Evolutionary conservation across 139 green algal genomes (phyloP).

Genomic region (Coelastrella sp.): DNA sequence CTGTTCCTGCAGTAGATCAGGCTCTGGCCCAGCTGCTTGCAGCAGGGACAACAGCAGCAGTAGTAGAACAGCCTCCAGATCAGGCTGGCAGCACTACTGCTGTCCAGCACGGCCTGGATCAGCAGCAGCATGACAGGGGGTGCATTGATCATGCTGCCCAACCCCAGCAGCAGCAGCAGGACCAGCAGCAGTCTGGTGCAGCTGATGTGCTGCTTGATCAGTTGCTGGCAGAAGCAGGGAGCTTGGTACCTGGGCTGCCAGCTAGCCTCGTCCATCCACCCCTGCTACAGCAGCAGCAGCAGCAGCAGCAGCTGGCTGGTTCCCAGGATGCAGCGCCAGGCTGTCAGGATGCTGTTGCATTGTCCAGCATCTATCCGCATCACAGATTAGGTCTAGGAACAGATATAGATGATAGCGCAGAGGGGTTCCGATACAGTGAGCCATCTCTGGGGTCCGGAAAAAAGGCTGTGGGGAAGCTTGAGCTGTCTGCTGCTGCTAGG

Average conservation of each 20-base stretch:
- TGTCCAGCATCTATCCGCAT: too few relatives aligned
- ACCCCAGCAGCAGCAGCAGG: not conserved
- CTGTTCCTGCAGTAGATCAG: too few relatives aligned
- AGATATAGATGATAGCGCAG: not conserved
- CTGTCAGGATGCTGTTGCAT: not conserved
- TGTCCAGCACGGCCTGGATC: too few relatives aligned
- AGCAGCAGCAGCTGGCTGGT: not conserved
- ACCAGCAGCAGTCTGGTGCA: not conserved
- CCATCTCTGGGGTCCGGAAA: too few relatives aligned
- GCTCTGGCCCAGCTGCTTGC: too few relatives aligned
- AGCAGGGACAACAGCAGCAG: too few relatives aligned
- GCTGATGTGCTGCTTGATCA: not conserved
- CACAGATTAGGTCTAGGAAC: not conserved
- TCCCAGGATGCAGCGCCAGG: not conserved
- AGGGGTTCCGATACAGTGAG: not conserved
- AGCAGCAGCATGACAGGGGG: too few relatives aligned
- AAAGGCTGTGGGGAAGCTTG: too few relatives aligned
- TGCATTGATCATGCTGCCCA: not conserved
- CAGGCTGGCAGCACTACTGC: too few relatives aligned
- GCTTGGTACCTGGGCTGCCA: not conserved
- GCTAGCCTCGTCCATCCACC: not conserved
- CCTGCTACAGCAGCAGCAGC: slow-evolving; percentile 11
- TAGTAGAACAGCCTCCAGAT: too few relatives aligned
- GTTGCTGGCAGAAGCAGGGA: not conserved
- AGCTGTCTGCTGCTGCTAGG: too few relatives aligned